Evolutionary conservation across 2,329 filamentous ascomycete species (phyloP), one percentile per base, ranked within the genome.

Genomic region (Talaromyces sp.): DNA sequence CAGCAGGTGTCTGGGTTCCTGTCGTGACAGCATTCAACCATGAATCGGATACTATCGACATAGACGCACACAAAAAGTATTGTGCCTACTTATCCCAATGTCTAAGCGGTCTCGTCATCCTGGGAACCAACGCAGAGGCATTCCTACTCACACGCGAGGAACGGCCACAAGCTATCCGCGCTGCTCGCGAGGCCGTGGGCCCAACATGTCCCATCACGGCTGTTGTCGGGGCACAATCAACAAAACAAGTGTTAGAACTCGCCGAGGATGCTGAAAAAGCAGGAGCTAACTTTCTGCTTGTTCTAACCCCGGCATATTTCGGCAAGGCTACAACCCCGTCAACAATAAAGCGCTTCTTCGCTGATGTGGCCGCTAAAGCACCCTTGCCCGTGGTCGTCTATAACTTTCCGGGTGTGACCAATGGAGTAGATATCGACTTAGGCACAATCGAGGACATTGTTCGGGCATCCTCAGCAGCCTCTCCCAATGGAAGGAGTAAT

Each of bases 181-280:
- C 83, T 54, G 82, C 69, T 79, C 43, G 52, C 59, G 52, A 62
- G 64, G 48, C 48, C 8, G 21, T 26, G 1, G 48, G 48, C 24
- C 48, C 48, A 29, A 52, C 48, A 9, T 50, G 24, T 10, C 48
- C 48, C 2, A 74, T 91, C 64, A 87, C 91, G 62, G 88, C 89
- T 38, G 88, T 88, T 46, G 90, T 87, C 67, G 87, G 87, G 58
- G 81, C 83, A 57, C 87, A 89, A 69, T 88, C 86, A 58, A 88
- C 85, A 11, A 80, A 85, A 60, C 88, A 90, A 75, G 84, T 84
- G 14, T 80, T 90, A 60, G 79, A 84, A 63, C 81, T 77, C 65
- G 70, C 81, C 54, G 65, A 67, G 38, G 68, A 69, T 52, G 68
- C 69, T 10, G 69, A 68, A 7, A 57, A 68, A 11, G 76, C 72